Percentiles rank a stretch among this genome's conserved stretches.
Conservation (phyloP, 306 rosid genomes). For the Pachyrhizus erosus region DNA sequence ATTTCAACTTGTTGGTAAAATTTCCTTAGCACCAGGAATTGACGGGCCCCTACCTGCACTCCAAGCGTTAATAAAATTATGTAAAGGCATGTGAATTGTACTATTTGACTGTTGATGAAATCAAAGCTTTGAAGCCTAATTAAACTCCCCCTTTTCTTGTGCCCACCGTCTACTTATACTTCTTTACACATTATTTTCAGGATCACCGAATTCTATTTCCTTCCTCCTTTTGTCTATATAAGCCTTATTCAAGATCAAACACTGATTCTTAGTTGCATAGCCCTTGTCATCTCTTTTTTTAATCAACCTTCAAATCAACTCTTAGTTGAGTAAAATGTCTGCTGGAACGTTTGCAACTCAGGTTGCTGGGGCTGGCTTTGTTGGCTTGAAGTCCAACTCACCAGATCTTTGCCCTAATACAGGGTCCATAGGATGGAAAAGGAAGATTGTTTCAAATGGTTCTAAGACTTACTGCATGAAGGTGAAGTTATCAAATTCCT, state of each 20-base stretch:
- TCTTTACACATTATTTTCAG: conserved; percentile 19
- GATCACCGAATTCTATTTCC: conserved; percentile 16
- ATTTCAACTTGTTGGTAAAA: conserved; percentile 48
- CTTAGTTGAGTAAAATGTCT: conserved; percentile 55
- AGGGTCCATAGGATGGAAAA: conserved; percentile 52
- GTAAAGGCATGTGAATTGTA: not conserved
- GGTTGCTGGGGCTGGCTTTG: conserved; percentile 44
- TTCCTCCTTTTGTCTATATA: conserved; percentile 40
- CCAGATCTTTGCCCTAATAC: conserved; percentile 41
- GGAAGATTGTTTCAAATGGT: conserved; percentile 64
- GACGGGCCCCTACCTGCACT: conserved; percentile 39
- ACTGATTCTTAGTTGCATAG: not conserved
- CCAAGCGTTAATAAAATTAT: conserved; percentile 1
- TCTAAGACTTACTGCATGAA: conserved; percentile 70
- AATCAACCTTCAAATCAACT: not conserved
- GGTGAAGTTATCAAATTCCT: conserved; percentile 48
- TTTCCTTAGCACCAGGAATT: conserved; percentile 35
- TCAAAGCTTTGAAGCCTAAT: conserved; percentile 33
- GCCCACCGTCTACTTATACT: conserved; percentile 46
- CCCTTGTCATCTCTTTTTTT: not conserved
- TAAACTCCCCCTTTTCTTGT: conserved; percentile 35
- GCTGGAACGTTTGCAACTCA: conserved; percentile 45
- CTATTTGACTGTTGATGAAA: conserved; percentile 21
- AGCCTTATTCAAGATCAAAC: conserved; percentile 36
- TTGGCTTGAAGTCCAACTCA: conserved; percentile 59